Conservation (phyloP, 2,329 filamentous ascomycete genomes). For the Penicillium sp. region DNA sequence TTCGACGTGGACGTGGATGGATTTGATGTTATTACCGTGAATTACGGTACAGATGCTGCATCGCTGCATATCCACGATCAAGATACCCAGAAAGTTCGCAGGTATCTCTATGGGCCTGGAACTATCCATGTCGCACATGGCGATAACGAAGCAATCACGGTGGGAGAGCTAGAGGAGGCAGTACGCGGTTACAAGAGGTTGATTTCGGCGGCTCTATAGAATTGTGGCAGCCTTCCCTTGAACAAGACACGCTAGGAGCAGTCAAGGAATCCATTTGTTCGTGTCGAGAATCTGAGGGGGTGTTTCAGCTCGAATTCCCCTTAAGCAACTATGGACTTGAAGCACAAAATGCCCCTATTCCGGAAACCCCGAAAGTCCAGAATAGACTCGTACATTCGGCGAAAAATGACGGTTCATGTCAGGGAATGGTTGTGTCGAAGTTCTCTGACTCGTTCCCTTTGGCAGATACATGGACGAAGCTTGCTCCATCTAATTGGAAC, state of each 20-base stretch:
- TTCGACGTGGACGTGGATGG: constrained; percentile 80
- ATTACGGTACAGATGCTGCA: constrained; percentile 91
- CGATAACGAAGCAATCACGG: constrained; percentile 77
- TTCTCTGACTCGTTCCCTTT: neutral
- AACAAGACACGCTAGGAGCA: neutral
- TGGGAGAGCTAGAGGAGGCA: constrained; percentile 76
- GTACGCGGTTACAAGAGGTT: constrained; percentile 80
- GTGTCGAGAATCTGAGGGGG: neutral
- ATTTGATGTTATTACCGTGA: constrained; percentile 80
- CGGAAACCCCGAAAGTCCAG: neutral
- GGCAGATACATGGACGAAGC: neutral
- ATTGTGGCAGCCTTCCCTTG: neutral
- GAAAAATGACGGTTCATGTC: too few relatives aligned
- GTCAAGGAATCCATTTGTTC: neutral
- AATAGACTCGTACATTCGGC: neutral
- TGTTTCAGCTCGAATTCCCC: neutral
- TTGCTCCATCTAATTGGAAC: too few relatives aligned
- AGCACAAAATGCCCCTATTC: neutral
- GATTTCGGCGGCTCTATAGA: constrained; percentile 54
- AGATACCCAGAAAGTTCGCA: neutral
- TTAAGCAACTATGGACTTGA: neutral
- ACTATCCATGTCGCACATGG: constrained; percentile 88
- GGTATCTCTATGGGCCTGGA: constrained; percentile 55
- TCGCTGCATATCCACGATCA: constrained; percentile 5
- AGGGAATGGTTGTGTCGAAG: neutral